These are phyloP conservation scores for Pisolithus microcarpus DNA, from an alignment of 768 basidiomycete genomes.

Conservation along the genomic window DNA sequence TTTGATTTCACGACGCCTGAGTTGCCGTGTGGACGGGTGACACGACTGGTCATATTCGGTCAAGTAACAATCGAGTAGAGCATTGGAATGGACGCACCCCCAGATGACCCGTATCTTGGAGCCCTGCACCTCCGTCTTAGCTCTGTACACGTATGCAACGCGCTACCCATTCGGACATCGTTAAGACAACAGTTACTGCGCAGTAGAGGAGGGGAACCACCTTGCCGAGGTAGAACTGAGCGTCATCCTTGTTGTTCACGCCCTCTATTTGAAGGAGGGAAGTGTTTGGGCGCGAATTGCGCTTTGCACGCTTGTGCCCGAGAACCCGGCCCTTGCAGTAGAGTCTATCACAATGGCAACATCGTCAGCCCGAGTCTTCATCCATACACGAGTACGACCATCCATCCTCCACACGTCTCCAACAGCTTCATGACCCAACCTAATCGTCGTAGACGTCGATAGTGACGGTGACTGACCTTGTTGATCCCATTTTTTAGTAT, in stretches of 20 bases:
- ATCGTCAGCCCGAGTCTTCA: constrained; percentile 2
- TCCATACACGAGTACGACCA: not conserved
- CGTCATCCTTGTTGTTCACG: constrained; percentile 86
- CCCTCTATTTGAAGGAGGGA: constrained; percentile 97
- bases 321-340: constrained; percentile 96
- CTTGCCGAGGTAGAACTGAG: constrained; percentile 98
- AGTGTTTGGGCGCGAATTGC: constrained; percentile 93
- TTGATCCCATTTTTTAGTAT: constrained; percentile 64
- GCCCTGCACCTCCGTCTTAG: constrained; percentile 89
- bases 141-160: constrained; percentile 96
- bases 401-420: constrained; percentile 12
- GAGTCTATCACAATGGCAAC: constrained; percentile 46
- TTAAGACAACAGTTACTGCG: not conserved
- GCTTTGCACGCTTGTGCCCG: constrained; percentile 98
- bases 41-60: constrained; percentile 47
- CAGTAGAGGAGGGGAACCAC: constrained; percentile 36
- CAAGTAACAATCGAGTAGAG: not conserved
- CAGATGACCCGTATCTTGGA: constrained; percentile 97
- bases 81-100: constrained; percentile 55
- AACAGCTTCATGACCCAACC: not conserved
- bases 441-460: not conserved
- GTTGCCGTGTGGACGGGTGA: constrained; percentile 90
- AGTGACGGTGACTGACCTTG: constrained; percentile 51
- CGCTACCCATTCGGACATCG: constrained; percentile 43
- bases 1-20: constrained; percentile 96